Conservation (phyloP, 805 yeast genomes). For the Wickerhamomyces rabaulensis region DNA sequence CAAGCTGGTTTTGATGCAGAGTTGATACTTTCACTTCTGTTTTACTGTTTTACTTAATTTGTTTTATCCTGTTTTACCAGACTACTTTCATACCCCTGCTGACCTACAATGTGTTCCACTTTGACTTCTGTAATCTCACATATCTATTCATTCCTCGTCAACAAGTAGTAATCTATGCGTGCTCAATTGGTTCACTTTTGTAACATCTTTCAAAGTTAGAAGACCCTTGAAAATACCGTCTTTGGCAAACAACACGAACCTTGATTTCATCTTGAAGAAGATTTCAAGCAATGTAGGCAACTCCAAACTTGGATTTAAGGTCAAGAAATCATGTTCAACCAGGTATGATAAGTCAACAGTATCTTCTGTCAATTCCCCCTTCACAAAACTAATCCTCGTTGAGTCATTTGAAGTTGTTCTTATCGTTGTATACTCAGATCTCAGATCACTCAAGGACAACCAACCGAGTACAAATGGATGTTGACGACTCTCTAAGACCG, state of each 20-base stretch:
- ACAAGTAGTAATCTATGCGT: background rate
- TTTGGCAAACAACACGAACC: constrained; percentile 20
- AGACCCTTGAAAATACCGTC: constrained; percentile 21
- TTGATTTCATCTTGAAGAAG: constrained; percentile 25
- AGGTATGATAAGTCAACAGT: constrained; percentile 9
- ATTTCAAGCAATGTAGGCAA: constrained; percentile 24
- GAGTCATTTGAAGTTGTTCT: constrained; percentile 1
- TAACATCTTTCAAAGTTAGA: constrained; percentile 22
- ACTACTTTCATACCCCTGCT: too few relatives aligned
- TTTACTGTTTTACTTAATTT: too few relatives aligned
- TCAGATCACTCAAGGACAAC: constrained; percentile 34
- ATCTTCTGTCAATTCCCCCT: background rate
- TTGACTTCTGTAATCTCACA: background rate
- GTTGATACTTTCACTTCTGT: too few relatives aligned
- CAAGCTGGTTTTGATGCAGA: background rate
- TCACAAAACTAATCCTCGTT: constrained; percentile 4
- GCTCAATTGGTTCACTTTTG: constrained; percentile 6
- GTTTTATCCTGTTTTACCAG: too few relatives aligned
- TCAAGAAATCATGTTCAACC: constrained; percentile 16
- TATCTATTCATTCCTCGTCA: background rate
- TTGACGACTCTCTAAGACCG: constrained; percentile 33
- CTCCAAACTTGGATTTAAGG: constrained; percentile 14
- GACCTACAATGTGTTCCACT: too few relatives aligned
- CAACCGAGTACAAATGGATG: constrained; percentile 37
- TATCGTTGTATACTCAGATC: constrained; percentile 22